Base-by-base conservation (phyloP, 495 filamentous ascomycete species). In the Pseudomonodictys pantanalensis region DNA sequence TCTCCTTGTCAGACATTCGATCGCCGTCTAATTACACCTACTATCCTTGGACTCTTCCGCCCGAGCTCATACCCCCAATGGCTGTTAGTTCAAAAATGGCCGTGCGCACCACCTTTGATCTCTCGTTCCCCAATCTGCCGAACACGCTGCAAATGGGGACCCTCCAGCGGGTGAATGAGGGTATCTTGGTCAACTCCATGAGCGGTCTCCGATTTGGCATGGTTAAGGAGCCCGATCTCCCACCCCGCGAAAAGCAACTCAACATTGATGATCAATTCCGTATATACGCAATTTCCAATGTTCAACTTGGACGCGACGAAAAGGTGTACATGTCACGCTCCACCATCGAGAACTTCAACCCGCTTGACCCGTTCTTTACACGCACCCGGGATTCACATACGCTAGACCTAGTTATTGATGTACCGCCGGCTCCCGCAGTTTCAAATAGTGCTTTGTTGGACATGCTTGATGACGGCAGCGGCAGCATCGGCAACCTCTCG, bases 31-130 rank as follows among this genome's bases (percentile, higher is more conserved):
- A 92, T 68, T 85, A 91, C 67, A 95, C 87, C 0, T 89, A 89
- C 63, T 98, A 89, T 63, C 93, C 93, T 2, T 97, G 92, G 91
- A 96, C 93, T 0, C 75, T 97, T 0, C 91, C 92, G 0, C 74
- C 76, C 2, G 79, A 85, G 42, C 73, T 93, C 43, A 77, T 96
- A 8, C 90, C 90, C 0, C 76, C 76, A 18, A 83, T 93, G 58
- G 92, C 84, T 2, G 85, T 78, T 10, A 92, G 89, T 55, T 79
- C 85, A 20, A 80, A 77, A 26, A 82, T 91, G 61, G 75, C 78
- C 0, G 61, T 74, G n/a, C 77, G 79, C 11, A 77, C 82, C 18
- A 88, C 88, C 1, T 81, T 90, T 25, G 84, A 89, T 47, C 84
- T 97, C 6, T 88, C 90, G 15, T 97, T 97, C 70, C 88, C 91